phyloP scores from a whole-genome alignment of 345 rosid species.

The Psidium friedrichsthalianum region DNA sequence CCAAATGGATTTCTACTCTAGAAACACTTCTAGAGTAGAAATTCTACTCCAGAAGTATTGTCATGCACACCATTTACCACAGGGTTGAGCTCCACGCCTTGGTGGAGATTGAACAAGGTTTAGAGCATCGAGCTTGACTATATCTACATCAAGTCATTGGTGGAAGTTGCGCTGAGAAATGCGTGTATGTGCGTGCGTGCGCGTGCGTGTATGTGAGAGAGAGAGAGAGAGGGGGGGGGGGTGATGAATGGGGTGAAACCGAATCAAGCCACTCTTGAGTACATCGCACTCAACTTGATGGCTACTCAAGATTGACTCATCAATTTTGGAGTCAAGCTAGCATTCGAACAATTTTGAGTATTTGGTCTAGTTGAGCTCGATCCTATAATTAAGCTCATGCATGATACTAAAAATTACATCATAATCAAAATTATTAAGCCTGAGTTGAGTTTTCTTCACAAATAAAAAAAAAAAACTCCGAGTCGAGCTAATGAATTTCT shows the following conservation, averaged over 20 bases:
- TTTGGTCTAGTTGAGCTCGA: neutral
- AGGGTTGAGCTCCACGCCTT: too few species aligned
- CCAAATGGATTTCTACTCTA: too few species aligned
- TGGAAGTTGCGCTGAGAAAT: neutral
- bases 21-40: too few species aligned
- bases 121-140: neutral
- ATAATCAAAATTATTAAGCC: neutral
- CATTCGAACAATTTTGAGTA: neutral
- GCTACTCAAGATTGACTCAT: neutral
- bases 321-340: neutral
- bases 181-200: neutral
- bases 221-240: too few species aligned
- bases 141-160: neutral
- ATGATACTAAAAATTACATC: neutral
- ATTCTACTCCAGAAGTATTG: too few species aligned
- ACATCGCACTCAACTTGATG: neutral
- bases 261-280: neutral
- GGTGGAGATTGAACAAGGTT: too few species aligned
- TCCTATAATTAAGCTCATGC: neutral
- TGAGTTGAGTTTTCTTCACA: neutral
- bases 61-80: too few species aligned
- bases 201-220: neutral
- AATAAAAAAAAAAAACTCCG: neutral
- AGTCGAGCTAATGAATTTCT: neutral
- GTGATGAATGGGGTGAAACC: neutral